Evolutionary conservation across 2,329 filamentous ascomycete species (phyloP), one percentile per base, ranked within the genome.

Genomic region (Ophiostoma perfectum): DNA sequence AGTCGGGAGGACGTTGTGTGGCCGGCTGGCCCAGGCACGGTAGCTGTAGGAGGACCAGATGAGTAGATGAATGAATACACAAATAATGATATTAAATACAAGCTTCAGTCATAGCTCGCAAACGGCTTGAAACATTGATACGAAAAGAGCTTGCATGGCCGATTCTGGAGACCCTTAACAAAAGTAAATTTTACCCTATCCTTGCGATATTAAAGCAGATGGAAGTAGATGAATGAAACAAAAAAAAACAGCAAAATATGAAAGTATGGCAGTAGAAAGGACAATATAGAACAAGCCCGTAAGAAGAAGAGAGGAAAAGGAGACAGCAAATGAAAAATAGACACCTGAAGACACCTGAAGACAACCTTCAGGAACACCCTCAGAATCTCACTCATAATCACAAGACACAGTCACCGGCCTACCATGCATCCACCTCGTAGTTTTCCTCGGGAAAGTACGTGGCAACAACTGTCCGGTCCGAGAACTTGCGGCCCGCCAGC

Each of bases 401-500:
- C 16, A 16, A 44, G 44, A 39, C 47, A 18, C 36, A 16, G 14
- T 42, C 4, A 39, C 27, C 39, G 7, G 7, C 58, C 36, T 88
- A 96, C 92, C 93, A 97, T 65, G 92, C 92, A 74, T 86, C 87
- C 69, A 96, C 90, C 75, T 98, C 94, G 74, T 97, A 98, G 77
- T 96, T 97, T 80, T 98, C 94, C 88, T 98, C 96, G 36, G 93
- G 91, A 78, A 97, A 99, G 80, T 95, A 97, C 4, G 95, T 98
- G 2, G 92, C 93, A 12, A 99, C 93, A 41, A 99, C 96, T 3
- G 95, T 99, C 74, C 96, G 87, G 80, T 98, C 92, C 0, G 93
- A 91, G 77, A 99, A 99, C 78, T 98, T 97, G 72, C 96, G 86
- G 64, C 95, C 95, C 42, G 96, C 95, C 74, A 99, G 82, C n/a